These are phyloP conservation scores for Casaregolazyma lundiana DNA, from an alignment of 1,139 yeast genomes.

Conservation along the genomic window DNA sequence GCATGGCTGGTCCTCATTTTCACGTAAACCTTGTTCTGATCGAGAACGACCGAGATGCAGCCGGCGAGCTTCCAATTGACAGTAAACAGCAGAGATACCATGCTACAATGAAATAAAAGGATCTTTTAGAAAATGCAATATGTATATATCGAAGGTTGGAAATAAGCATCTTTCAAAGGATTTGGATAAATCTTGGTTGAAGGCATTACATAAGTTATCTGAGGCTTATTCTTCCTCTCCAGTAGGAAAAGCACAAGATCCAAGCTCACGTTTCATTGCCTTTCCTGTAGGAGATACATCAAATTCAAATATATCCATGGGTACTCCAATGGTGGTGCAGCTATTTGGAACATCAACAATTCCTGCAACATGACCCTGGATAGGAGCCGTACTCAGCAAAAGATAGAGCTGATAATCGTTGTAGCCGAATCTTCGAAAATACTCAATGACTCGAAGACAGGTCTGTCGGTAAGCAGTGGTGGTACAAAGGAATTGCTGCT, in stretches of 20 bases:
- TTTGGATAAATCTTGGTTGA: background rate
- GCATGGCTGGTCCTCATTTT: background rate
- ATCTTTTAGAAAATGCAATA: background rate
- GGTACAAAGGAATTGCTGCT: constrained; percentile 43
- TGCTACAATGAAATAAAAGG: no score
- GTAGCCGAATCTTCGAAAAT: constrained; percentile 46
- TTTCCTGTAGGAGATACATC: constrained; percentile 41
- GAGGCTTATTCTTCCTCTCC: constrained; percentile 2
- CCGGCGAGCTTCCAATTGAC: no score
- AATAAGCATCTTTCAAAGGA: no score
- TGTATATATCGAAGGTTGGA: no score
- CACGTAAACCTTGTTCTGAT: background rate
- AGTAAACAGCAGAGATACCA: no score
- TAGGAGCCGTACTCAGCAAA: constrained; percentile 44
- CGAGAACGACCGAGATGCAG: background rate
- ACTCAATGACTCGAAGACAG: constrained; percentile 46
- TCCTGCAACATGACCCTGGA: constrained; percentile 49
- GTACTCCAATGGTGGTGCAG: constrained; percentile 47
- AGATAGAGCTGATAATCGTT: constrained; percentile 48
- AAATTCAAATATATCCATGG: constrained; percentile 49
- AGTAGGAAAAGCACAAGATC: constrained; percentile 36
- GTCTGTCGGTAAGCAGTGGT: constrained; percentile 49
- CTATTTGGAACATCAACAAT: constrained; percentile 51
- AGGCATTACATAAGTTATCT: background rate
- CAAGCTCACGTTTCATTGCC: constrained; percentile 22